Evolutionary conservation across 148 eudicot genomes (phyloP).

Genomic region (Rhododendron griersonianum): DNA sequence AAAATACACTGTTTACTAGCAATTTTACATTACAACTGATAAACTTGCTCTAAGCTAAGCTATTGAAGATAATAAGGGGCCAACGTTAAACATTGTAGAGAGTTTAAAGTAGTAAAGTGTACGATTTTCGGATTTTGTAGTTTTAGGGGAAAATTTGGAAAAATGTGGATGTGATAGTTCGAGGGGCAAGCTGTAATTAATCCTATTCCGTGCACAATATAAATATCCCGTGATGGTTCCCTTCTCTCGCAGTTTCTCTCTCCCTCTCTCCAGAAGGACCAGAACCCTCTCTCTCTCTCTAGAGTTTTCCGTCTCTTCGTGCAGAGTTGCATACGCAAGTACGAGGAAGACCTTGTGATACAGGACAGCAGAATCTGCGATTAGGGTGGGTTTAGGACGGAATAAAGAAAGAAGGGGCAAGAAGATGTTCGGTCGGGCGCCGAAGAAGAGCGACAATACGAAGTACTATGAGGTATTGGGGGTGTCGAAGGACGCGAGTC

Average conservation of each 20-base stretch:
- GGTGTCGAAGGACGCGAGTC: conserved; percentile 40
- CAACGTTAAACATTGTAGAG: not conserved
- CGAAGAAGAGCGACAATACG: conserved; percentile 57
- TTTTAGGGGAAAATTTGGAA: not conserved
- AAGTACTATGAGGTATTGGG: conserved; percentile 53
- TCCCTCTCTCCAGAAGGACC: not conserved
- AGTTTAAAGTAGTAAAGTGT: not conserved
- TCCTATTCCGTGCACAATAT: not conserved
- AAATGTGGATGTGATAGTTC: not conserved
- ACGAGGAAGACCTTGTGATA: not conserved
- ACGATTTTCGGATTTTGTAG: not conserved
- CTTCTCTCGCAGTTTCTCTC: not conserved
- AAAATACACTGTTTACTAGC: too few species aligned
- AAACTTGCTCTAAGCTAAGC: too few species aligned
- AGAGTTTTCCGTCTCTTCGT: not conserved
- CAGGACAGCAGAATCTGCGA: not conserved
- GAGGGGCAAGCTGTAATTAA: not conserved
- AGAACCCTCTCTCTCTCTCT: not conserved
- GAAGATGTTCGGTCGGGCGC: conserved; percentile 65
- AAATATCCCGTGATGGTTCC: not conserved
- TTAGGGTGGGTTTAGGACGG: not conserved
- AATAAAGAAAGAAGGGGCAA: not conserved
- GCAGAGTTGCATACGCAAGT: not conserved
- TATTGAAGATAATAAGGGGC: not conserved
- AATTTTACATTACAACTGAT: too few species aligned